Conservation (phyloP, 805 yeast genomes). For the Candida taoyuanica region DNA sequence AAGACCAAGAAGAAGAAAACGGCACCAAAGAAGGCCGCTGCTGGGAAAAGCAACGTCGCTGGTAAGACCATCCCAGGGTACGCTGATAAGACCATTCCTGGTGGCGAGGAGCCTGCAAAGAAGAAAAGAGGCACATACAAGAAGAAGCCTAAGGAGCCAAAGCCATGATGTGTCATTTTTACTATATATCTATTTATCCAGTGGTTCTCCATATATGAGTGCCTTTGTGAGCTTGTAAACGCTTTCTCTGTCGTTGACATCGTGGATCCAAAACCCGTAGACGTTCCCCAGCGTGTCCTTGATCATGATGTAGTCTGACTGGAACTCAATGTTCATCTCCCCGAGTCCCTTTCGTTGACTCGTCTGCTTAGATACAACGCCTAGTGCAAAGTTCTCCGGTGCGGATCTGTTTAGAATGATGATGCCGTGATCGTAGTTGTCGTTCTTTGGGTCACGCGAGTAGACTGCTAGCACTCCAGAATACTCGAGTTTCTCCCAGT, state of each 20-base stretch:
- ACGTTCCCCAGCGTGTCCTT: conserved; percentile 65
- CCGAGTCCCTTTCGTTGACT: conserved; percentile 34
- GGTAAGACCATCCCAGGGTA: conserved; percentile 24
- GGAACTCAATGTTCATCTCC: conserved; percentile 61
- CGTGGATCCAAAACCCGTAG: conserved; percentile 75
- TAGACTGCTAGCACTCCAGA: conserved; percentile 70
- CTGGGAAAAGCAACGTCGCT: conserved; percentile 25
- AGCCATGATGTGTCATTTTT: background rate
- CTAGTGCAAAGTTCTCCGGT: conserved; percentile 70
- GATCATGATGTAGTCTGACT: conserved; percentile 65
- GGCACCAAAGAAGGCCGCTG: conserved; percentile 14
- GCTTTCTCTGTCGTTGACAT: conserved; percentile 59
- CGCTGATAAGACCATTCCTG: conserved; percentile 25
- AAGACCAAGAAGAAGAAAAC: conserved; percentile 16
- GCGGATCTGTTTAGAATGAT: conserved; percentile 62
- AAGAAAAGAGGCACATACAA: conserved; percentile 28
- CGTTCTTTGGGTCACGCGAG: conserved; percentile 39
- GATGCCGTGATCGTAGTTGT: conserved; percentile 57
- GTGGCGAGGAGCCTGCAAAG: conserved; percentile 20
- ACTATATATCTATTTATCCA: background rate
- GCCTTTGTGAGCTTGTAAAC: conserved; percentile 42
- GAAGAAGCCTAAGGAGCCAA: conserved; percentile 20
- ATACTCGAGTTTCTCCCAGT: conserved; percentile 67
- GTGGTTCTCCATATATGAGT: conserved; percentile 14
- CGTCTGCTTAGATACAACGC: conserved; percentile 53